Percentiles rank a stretch among this genome's conserved stretches.
phyloP scores from a whole-genome alignment of 2,329 filamentous ascomycete species.

The Botryotinia calthae region DNA sequence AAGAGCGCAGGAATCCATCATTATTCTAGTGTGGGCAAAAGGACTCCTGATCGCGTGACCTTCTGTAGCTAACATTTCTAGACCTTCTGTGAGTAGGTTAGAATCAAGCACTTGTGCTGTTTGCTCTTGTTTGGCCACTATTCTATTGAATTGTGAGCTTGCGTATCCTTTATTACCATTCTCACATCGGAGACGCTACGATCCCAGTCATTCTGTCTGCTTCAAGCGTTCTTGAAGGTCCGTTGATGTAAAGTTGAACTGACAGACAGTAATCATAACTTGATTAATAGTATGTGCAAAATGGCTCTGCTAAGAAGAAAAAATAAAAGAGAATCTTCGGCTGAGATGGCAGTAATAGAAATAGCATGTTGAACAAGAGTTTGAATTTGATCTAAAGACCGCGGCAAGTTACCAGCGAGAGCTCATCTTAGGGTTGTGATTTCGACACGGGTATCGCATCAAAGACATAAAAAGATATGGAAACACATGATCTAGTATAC shows the following conservation, averaged over 20 bases:
- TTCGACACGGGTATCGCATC: rapidly evolving
- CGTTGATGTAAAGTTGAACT: not conserved
- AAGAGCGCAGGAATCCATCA: not conserved
- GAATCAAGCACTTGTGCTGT: not conserved
- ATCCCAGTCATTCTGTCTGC: rapidly evolving
- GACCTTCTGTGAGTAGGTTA: not conserved
- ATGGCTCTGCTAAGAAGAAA: not conserved
- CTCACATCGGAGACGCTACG: not conserved
- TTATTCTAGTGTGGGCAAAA: not conserved
- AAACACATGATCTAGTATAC: not conserved
- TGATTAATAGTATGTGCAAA: not conserved
- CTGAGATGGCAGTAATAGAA: not conserved
- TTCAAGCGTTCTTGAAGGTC: not conserved
- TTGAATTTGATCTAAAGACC: not conserved
- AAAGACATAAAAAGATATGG: not conserved
- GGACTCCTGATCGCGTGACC: not conserved
- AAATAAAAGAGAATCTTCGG: not conserved
- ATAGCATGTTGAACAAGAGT: rapidly evolving
- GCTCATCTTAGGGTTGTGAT: not conserved
- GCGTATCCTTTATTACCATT: rapidly evolving
- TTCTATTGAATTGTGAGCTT: rapidly evolving
- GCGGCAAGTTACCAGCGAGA: no score
- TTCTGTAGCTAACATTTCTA: not conserved
- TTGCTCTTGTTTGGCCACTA: not conserved
- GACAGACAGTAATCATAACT: not conserved